phyloP scores from a whole-genome alignment of 768 basidiomycete genomes.

The Tylopilus rubrobrunneus region DNA sequence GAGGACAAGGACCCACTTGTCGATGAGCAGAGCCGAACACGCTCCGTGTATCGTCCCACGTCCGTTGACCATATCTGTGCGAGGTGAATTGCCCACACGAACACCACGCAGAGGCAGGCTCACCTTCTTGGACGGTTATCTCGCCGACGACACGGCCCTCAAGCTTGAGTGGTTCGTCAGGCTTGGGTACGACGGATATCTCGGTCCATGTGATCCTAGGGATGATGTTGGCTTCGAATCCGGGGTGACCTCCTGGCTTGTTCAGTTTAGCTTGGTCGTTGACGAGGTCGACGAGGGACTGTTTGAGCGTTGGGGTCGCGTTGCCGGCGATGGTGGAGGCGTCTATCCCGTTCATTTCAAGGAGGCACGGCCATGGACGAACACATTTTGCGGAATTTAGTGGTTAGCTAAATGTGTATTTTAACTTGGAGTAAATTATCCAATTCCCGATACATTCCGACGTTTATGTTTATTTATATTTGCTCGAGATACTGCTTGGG shows the following conservation, averaged over 20 bases:
- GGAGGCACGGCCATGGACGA: too few species aligned
- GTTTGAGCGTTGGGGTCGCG: conserved; percentile 26
- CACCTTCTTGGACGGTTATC: conserved; percentile 41
- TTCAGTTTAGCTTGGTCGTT: conserved; percentile 1
- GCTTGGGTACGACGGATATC: conserved; percentile 39
- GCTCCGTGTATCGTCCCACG: conserved; percentile 49
- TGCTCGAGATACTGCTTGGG: too few species aligned
- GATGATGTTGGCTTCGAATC: conserved; percentile 21
- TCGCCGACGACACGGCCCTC: conserved; percentile 48
- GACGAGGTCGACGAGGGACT: conserved; percentile 21
- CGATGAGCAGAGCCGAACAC: conserved; percentile 52
- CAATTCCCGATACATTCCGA: too few species aligned
- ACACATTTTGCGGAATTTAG: too few species aligned
- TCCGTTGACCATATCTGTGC: conserved; percentile 53
- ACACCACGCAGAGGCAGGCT: too few species aligned
- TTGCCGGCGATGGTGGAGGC: conserved; percentile 26
- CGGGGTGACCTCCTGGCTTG: conserved; percentile 10
- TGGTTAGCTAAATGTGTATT: too few species aligned
- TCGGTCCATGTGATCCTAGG: conserved; percentile 36
- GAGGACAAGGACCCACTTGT: conserved; percentile 33
- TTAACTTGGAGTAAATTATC: too few species aligned
- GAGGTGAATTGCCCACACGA: neutral
- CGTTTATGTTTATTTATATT: too few species aligned
- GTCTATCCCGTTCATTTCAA: conserved; percentile 15
- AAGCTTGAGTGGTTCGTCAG: conserved; percentile 40